A percentile compares a stretch with the other conserved stretches of the same genome.
Evolutionary conservation across 148 eudicot species (phyloP).

Genomic region (Spergularia bocconei): DNA sequence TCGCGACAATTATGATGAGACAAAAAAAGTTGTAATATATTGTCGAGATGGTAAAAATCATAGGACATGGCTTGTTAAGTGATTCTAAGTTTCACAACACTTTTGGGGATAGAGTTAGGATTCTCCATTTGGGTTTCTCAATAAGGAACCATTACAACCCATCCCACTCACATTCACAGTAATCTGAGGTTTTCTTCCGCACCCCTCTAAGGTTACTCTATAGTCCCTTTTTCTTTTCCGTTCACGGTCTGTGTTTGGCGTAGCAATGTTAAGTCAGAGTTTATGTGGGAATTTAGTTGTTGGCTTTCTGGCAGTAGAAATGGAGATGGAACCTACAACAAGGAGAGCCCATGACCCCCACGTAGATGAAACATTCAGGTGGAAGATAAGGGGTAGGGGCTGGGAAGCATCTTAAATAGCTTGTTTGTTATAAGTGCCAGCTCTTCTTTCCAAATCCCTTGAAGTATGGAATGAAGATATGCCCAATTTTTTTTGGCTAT

Average conservation of each 20-base stretch:
- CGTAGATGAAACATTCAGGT: too few relatives aligned
- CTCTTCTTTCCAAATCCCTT: too few relatives aligned
- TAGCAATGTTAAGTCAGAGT: neutral
- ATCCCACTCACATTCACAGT: neutral
- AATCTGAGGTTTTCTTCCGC: neutral
- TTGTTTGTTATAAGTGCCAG: too few relatives aligned
- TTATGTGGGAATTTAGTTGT: too few relatives aligned
- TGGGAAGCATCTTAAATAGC: too few relatives aligned
- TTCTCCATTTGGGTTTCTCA: neutral
- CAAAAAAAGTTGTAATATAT: neutral
- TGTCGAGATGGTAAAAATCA: neutral
- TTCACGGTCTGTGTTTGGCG: neutral
- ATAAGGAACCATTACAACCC: neutral
- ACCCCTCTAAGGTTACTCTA: neutral
- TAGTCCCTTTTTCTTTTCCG: too few relatives aligned
- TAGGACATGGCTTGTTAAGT: neutral
- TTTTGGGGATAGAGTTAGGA: neutral
- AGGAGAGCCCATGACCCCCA: too few relatives aligned
- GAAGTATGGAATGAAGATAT: too few relatives aligned
- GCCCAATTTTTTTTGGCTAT: too few relatives aligned
- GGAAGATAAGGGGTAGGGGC: too few relatives aligned
- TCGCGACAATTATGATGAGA: neutral
- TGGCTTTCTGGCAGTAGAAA: neutral
- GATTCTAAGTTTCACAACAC: neutral
- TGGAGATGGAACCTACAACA: neutral